phyloP scores from a whole-genome alignment of 1,284 basidiomycete species.

The Ustilago tritici region DNA sequence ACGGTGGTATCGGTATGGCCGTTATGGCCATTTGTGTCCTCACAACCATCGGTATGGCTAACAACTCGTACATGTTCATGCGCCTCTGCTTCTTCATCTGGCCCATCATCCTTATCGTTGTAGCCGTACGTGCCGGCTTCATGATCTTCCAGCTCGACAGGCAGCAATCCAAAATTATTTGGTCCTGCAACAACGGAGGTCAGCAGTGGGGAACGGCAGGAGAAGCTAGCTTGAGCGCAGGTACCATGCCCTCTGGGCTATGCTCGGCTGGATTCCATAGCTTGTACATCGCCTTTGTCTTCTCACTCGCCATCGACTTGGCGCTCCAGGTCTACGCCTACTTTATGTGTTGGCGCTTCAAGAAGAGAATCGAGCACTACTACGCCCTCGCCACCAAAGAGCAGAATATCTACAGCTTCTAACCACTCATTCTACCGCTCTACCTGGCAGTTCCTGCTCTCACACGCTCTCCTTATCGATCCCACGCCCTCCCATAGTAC shows the following conservation, averaged over 20 bases:
- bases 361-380: slow-evolving; percentile 65
- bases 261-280: slow-evolving; percentile 77
- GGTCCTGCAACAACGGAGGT: slow-evolving; percentile 81
- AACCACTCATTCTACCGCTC: neutral
- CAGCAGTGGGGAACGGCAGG: slow-evolving; percentile 76
- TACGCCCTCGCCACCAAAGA: slow-evolving; percentile 53
- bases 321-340: slow-evolving; percentile 76
- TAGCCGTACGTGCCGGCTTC: slow-evolving; percentile 77
- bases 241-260: slow-evolving; percentile 74
- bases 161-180: slow-evolving; percentile 72
- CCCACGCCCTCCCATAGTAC: no score
- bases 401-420: slow-evolving; percentile 50
- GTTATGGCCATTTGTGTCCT: slow-evolving; percentile 75
- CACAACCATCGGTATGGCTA: slow-evolving; percentile 77
- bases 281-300: slow-evolving; percentile 78
- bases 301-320: slow-evolving; percentile 77
- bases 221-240: slow-evolving; percentile 70
- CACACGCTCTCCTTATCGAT: no score
- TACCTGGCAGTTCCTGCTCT: no score
- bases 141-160: slow-evolving; percentile 73
- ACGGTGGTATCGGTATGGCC: slow-evolving; percentile 78
- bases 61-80: slow-evolving; percentile 80
- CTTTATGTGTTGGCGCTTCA: slow-evolving; percentile 66
- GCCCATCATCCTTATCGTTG: slow-evolving; percentile 79
- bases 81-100: slow-evolving; percentile 79